phyloP scores from a whole-genome alignment of 2,329 filamentous ascomycete species.

The Arthrocladium fulminans region DNA sequence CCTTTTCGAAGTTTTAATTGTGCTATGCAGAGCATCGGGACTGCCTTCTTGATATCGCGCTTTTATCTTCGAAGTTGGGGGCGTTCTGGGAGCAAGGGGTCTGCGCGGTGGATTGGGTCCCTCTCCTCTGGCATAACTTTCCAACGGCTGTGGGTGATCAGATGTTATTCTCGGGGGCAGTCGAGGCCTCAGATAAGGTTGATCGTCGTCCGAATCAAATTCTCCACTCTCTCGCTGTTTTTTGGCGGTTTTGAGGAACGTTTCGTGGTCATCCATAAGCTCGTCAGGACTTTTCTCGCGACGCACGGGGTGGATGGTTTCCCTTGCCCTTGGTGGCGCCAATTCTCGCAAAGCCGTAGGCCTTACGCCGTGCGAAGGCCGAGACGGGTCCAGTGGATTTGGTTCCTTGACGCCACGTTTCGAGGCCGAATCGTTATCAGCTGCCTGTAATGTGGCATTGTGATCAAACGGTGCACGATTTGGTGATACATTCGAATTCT shows the following conservation, averaged over 20 bases:
- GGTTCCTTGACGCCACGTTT: neutral
- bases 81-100: neutral
- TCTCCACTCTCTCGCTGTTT: neutral
- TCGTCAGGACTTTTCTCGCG: neutral
- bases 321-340: neutral
- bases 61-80: neutral
- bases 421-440: neutral
- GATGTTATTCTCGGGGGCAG: no score
- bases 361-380: neutral
- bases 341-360: neutral
- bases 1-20: neutral
- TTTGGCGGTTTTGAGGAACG: neutral
- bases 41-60: slow-evolving; percentile 3
- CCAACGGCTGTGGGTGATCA: no score
- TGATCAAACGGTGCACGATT: no score
- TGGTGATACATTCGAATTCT: neutral
- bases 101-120: neutral
- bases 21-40: slow-evolving; percentile 14
- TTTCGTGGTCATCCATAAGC: neutral
- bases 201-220: neutral
- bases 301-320: no score
- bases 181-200: no score
- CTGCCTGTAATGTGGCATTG: no score
- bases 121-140: no score
- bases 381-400: neutral